phyloP scores from a whole-genome alignment of 1,284 basidiomycete species.

The Melampsora americana region DNA sequence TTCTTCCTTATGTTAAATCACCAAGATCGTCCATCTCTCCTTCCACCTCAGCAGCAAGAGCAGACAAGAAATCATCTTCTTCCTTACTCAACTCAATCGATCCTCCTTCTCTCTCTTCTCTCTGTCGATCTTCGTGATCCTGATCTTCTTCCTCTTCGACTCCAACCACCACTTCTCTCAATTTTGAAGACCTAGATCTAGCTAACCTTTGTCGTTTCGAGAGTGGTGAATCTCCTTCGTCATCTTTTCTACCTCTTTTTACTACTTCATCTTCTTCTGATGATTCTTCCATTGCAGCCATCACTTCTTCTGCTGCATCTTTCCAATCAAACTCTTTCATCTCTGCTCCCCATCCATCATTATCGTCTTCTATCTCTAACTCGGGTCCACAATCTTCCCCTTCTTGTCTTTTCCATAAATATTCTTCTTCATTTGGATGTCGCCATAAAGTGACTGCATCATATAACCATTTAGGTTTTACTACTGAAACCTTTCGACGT shows the following conservation, averaged over 20 bases:
- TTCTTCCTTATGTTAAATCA: not conserved
- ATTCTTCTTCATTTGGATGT: slow-evolving; percentile 68
- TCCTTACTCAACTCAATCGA: slow-evolving; percentile 19
- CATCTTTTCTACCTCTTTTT: slow-evolving; percentile 11
- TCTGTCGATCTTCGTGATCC: not conserved
- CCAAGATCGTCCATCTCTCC: slow-evolving; percentile 13
- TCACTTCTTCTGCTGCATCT: slow-evolving; percentile 38
- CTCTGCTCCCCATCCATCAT: slow-evolving; percentile 25
- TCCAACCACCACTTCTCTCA: slow-evolving; percentile 22
- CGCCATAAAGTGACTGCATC: slow-evolving; percentile 78
- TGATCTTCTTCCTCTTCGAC: not conserved
- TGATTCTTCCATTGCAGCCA: slow-evolving; percentile 32
- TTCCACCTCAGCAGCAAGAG: slow-evolving; percentile 41
- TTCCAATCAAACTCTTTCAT: slow-evolving; percentile 37
- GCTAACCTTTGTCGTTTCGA: slow-evolving; percentile 40
- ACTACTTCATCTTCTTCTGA: slow-evolving; percentile 9
- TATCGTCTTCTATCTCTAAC: slow-evolving; percentile 14
- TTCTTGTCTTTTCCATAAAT: slow-evolving; percentile 56
- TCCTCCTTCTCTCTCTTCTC: not conserved
- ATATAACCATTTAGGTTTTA: slow-evolving; percentile 82
- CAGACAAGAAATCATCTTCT: slow-evolving; percentile 40
- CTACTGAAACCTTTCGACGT: slow-evolving; percentile 70
- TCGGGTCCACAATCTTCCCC: not conserved
- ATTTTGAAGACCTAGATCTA: slow-evolving; percentile 30
- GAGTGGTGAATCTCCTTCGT: slow-evolving; percentile 18